Conservation (phyloP, 2,329 filamentous ascomycete genomes). For the Colletotrichum lini region DNA sequence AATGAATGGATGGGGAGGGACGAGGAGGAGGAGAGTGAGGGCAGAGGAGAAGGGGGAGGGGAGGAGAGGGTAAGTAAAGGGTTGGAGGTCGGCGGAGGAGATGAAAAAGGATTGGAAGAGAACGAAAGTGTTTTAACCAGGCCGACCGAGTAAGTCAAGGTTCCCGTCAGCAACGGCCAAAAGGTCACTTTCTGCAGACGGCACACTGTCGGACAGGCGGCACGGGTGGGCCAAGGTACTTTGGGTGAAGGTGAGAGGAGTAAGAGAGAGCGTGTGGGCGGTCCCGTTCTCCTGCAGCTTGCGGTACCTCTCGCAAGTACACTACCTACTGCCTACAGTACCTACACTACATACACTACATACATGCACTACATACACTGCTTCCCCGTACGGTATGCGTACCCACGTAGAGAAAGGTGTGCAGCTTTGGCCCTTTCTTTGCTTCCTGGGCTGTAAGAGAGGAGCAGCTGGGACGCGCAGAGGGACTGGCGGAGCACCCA, state of each 20-base stretch:
- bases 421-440: constrained; percentile 11
- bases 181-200: background rate
- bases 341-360: no score
- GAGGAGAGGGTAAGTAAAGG: constrained; percentile 58
- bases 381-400: background rate
- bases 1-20: constrained; percentile 67
- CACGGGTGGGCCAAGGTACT: constrained; percentile 15
- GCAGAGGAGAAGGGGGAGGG: constrained; percentile 51
- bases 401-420: background rate
- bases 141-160: constrained; percentile 17
- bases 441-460: background rate
- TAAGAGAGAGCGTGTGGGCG: constrained; percentile 7
- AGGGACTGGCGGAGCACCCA: background rate
- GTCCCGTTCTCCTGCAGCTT: background rate
- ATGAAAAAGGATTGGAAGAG: constrained; percentile 71
- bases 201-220: background rate
- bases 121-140: constrained; percentile 58
- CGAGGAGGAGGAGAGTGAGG: constrained; percentile 52
- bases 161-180: background rate
- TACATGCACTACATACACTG: no score
- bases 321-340: no score
- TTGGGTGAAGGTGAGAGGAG: constrained; percentile 19
- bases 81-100: constrained; percentile 68
- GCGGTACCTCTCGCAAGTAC: no score
- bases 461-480: background rate